Conservation (phyloP, 2,329 filamentous ascomycete species). For the Talaromyces sp. region DNA sequence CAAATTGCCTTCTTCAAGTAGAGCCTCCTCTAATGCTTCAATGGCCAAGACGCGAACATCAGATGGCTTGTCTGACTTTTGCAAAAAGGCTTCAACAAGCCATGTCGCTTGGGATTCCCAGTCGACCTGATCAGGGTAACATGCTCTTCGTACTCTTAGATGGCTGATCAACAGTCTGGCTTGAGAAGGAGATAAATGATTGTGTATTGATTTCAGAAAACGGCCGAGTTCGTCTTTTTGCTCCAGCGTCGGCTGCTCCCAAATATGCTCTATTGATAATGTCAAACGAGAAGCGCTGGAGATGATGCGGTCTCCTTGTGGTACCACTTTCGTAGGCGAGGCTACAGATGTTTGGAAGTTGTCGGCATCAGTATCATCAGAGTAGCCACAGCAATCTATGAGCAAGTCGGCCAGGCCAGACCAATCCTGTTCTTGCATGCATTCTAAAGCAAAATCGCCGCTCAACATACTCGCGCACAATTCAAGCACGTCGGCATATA, state of each 20-base stretch:
- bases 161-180: constrained; percentile 33
- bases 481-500: constrained; percentile 37
- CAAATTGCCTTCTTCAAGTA: constrained; percentile 25
- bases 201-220: constrained; percentile 31
- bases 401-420: constrained; percentile 26
- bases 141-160: constrained; percentile 27
- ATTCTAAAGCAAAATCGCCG: constrained; percentile 28
- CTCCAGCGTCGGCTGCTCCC: constrained; percentile 30
- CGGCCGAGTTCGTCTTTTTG: constrained; percentile 31
- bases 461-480: constrained; percentile 36
- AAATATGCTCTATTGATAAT: constrained; percentile 29
- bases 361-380: constrained; percentile 21
- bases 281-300: constrained; percentile 33
- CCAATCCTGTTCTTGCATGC: constrained; percentile 28
- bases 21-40: constrained; percentile 34
- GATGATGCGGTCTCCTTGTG: constrained; percentile 32
- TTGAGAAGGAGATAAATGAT: constrained; percentile 32
- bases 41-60: constrained; percentile 36
- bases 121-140: constrained; percentile 24
- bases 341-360: constrained; percentile 6
- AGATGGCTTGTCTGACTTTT: constrained; percentile 30
- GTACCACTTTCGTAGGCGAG: constrained; percentile 19
- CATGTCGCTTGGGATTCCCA: constrained; percentile 31
- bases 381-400: constrained; percentile 29
- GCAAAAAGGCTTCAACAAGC: constrained; percentile 33